Conservation (phyloP, 345 rosid species). For the Boechera retrofracta region DNA sequence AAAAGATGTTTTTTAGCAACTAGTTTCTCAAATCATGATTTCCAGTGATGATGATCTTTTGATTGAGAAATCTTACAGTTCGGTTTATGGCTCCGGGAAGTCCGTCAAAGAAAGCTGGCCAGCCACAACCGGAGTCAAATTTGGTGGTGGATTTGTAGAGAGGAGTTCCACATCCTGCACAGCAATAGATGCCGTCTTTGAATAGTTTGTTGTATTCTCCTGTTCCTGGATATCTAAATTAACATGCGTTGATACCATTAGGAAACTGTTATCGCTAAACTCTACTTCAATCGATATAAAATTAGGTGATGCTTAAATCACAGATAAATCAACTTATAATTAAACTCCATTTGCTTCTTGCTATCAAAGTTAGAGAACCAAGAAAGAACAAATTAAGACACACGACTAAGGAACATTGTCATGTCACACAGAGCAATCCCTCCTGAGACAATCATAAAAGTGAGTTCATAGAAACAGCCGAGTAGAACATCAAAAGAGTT, state of each 20-base stretch:
- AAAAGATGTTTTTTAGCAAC: neutral
- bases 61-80: slow-evolving; percentile 47
- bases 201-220: slow-evolving; percentile 80
- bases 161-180: slow-evolving; percentile 93
- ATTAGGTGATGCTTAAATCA: neutral
- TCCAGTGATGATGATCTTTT: neutral
- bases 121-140: slow-evolving; percentile 85
- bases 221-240: slow-evolving; percentile 71
- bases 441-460: no score
- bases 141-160: slow-evolving; percentile 81
- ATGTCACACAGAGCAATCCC: slow-evolving; percentile 11
- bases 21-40: slow-evolving; percentile 1
- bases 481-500: no score
- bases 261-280: neutral
- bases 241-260: neutral
- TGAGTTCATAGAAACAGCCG: no score
- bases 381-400: neutral
- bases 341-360: neutral
- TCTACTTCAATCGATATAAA: neutral
- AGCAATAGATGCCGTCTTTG: slow-evolving; percentile 70
- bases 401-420: neutral
- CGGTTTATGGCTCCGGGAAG: slow-evolving; percentile 83
- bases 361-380: neutral
- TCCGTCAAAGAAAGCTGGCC: slow-evolving; percentile 96
- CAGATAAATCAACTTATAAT: neutral